Evolutionary conservation across 345 rosid species (phyloP).

Genomic region (Populus davidiana): DNA sequence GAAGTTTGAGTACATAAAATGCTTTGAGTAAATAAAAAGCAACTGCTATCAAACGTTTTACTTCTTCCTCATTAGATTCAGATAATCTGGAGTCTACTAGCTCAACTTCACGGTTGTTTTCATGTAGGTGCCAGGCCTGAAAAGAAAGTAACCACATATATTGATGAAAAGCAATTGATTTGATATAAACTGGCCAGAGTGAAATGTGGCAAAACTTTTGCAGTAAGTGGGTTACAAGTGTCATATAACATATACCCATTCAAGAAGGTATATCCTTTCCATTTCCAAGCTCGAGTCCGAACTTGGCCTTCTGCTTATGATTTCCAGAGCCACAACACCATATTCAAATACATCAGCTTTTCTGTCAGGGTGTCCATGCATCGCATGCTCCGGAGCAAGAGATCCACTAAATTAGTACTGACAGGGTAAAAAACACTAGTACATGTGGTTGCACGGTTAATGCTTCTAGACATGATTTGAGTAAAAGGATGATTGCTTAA

Average conservation of each 20-base stretch:
- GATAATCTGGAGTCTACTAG: slow-evolving; percentile 39
- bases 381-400: slow-evolving; percentile 73
- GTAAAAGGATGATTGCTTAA: background rate
- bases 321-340: slow-evolving; percentile 60
- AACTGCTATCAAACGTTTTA: slow-evolving; percentile 44
- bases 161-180: background rate
- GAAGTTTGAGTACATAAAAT: slow-evolving; percentile 55
- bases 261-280: slow-evolving; percentile 60
- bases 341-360: slow-evolving; percentile 69
- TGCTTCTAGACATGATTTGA: background rate
- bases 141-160: background rate
- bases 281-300: slow-evolving; percentile 43
- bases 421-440: background rate
- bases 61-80: slow-evolving; percentile 43
- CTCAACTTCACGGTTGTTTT: slow-evolving; percentile 37
- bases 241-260: slow-evolving; percentile 50
- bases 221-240: background rate
- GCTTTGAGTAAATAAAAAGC: slow-evolving; percentile 27
- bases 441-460: background rate
- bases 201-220: background rate
- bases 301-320: slow-evolving; percentile 66
- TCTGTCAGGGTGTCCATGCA: slow-evolving; percentile 74
- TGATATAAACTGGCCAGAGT: background rate
- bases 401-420: slow-evolving; percentile 41
- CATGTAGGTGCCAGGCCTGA: slow-evolving; percentile 61